Percentiles rank a stretch among this genome's conserved stretches.
phyloP scores from a whole-genome alignment of 2,329 filamentous ascomycete genomes.

The Alternaria gaisen region DNA sequence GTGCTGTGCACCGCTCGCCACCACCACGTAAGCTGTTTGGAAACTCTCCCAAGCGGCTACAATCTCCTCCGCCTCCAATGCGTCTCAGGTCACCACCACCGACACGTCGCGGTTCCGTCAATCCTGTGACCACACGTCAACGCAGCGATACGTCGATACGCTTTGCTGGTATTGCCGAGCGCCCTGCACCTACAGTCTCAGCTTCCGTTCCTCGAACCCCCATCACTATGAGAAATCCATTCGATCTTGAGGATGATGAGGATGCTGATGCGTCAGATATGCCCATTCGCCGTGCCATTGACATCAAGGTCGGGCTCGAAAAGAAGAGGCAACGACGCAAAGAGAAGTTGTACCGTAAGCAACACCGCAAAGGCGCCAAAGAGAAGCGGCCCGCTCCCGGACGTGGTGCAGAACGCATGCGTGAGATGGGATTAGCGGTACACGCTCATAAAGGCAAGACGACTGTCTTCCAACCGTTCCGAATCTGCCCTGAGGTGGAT shows the following conservation, averaged over 20 bases:
- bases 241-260: slow-evolving; percentile 51
- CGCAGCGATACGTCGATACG: slow-evolving; percentile 53
- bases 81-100: slow-evolving; percentile 74
- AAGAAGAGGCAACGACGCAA: slow-evolving; percentile 91
- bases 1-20: slow-evolving; percentile 39
- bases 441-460: slow-evolving; percentile 68
- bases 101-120: slow-evolving; percentile 56
- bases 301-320: slow-evolving; percentile 91
- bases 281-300: slow-evolving; percentile 90
- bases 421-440: slow-evolving; percentile 87
- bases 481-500: slow-evolving; percentile 36
- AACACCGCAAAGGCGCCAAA: slow-evolving; percentile 82
- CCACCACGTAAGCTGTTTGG: slow-evolving; percentile 68
- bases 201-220: slow-evolving; percentile 86
- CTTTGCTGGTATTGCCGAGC: slow-evolving; percentile 64
- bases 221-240: slow-evolving; percentile 54
- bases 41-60: slow-evolving; percentile 73
- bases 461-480: slow-evolving; percentile 36
- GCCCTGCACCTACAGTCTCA: slow-evolving; percentile 76
- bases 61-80: slow-evolving; percentile 51
- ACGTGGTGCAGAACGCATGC: slow-evolving; percentile 91
- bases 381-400: slow-evolving; percentile 74
- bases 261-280: slow-evolving; percentile 55
- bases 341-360: slow-evolving; percentile 91
- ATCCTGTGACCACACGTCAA: slow-evolving; percentile 42